Evolutionary conservation across 2,329 filamentous ascomycete genomes (phyloP).

Genomic region (Bisporella sp.): DNA sequence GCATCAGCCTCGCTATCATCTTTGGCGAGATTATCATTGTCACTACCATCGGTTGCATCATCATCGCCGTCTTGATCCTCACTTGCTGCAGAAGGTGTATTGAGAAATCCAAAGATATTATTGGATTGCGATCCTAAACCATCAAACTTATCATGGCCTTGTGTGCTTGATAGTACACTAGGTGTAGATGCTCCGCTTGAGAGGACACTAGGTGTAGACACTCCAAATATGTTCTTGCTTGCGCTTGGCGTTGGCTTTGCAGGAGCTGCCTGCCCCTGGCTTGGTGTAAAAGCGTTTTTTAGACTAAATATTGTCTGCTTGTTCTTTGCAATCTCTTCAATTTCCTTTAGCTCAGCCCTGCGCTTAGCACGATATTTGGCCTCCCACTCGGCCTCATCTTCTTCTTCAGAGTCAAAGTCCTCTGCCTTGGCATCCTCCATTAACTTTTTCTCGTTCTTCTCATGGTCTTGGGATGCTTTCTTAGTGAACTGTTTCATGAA

Average conservation of each 20-base stretch:
- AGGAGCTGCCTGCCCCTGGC: too few relatives aligned
- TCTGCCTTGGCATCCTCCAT: conserved; percentile 23
- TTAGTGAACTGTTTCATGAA: conserved; percentile 20
- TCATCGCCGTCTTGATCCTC: conserved; percentile 28
- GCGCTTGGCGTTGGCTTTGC: too few relatives aligned
- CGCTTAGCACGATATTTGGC: conserved; percentile 10
- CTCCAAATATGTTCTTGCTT: too few relatives aligned
- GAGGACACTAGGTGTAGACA: too few relatives aligned
- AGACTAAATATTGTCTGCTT: conserved; percentile 1
- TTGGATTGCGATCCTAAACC: too few relatives aligned
- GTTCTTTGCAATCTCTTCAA: conserved; percentile 14
- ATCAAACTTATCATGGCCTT: too few relatives aligned
- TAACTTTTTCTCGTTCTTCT: conserved; percentile 15
- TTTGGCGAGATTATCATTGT: conserved; percentile 33
- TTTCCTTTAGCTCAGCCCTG: conserved; percentile 9
- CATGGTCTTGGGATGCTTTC: conserved; percentile 5
- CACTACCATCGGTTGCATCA: conserved; percentile 35
- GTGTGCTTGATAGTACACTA: too few relatives aligned
- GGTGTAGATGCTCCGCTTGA: too few relatives aligned
- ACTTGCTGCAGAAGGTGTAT: too few relatives aligned
- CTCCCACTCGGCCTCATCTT: conserved; percentile 18
- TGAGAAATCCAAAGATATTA: too few relatives aligned
- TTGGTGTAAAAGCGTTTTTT: too few relatives aligned
- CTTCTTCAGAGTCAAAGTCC: conserved; percentile 25
- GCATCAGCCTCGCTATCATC: conserved; percentile 37